Evolutionary conservation across 306 rosid species (phyloP), one percentile per base, ranked within the genome.

Genomic region (Cucumis cinereus): DNA sequence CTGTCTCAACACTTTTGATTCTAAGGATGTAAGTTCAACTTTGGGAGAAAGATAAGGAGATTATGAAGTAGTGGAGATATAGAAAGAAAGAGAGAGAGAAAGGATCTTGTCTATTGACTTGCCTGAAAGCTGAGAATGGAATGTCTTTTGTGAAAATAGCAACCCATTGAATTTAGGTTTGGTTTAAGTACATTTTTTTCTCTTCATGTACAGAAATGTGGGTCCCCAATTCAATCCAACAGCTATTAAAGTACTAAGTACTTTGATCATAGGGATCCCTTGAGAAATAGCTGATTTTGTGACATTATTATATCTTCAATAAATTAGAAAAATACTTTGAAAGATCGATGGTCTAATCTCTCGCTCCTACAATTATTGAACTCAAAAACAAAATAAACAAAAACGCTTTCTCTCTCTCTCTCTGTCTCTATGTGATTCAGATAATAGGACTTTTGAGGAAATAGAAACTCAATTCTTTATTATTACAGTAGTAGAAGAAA

Each of bases 201-300:
- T 52, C 10, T 49, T 24, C 69, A 61, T 82, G 84, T 74, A 81
- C 53, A 61, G 69, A 81, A 15, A 47, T 76, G 84, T 83, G 86
- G 81, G 90, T 30, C 77, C 90, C 83, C 78, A 69, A 78, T 82
- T 77, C 82, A 85, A 87, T 89, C 87, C 54, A 78, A 89, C 88
- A 87, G 84, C 87, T 75, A 79, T 52, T 73, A 67, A 56, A 55
- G 40, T 38, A 24, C 67, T 14, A 16, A 72, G 14, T 47, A 28
- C 60, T 49, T 41, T 24, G 47, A 70, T 70, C 58, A 23, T 22
- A 68, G 22, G 33, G 74, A 68, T 47, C 75, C 22, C n/a, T 67
- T 67, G n/a, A 11, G 30, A 41, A 71, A 45, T 49, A 47, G 61
- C 47, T 52, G 3, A 9, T 49, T 71, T 10, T 38, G 8, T 63